Base-by-base conservation (phyloP, 2,329 filamentous ascomycete species). In the Phyllosticta paracitricarpa region DNA sequence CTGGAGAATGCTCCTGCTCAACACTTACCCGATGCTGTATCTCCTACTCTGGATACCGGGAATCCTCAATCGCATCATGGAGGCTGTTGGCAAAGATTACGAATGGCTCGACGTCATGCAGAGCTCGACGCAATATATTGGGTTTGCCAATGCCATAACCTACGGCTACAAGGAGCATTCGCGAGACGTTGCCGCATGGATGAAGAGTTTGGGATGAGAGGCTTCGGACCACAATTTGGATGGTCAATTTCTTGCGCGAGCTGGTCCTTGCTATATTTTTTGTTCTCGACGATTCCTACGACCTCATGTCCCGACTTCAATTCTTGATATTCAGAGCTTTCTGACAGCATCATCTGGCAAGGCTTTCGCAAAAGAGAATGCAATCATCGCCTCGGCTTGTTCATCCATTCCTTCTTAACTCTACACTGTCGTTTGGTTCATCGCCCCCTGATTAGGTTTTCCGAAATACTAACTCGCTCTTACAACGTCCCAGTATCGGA, bases 11-110 rank as follows among this genome's bases (percentile, higher is more conserved):
- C 56, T 72, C 12, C 63, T 72, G 0, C 63, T 73, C 8, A 73
- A 72, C 60, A 68, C 70, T 7, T 74, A 74, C 54, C 71, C 72
- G 0, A 65, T 72, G 14, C 61, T 69, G 2, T 74, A 74, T 61
- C 65, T 73, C 35, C 63, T 72, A 2, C 66, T 73, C 3, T 73
- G 71, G 71, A 63, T 71, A 9, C 71, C 71, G 0, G 71, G 71
- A 4, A 72, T 72, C n/a, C 57, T 64, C 2, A 69, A 68, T 35
- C 67, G 67, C 17, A 58, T 69, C 10, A 63, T 63, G 2, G 67
- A 68, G 52, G 65, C 64, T 2, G 60, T 64, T 51, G 67, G 67
- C 5, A 57, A 66, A 19, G 10, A 59, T 3, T 60, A 64, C 2
- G 51, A 59, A 12, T 57, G 54, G 5, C 57, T 69, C 24, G 51